These are phyloP conservation scores for Candida schatavii DNA, from an alignment of 805 yeast species.

Conservation along the genomic window DNA sequence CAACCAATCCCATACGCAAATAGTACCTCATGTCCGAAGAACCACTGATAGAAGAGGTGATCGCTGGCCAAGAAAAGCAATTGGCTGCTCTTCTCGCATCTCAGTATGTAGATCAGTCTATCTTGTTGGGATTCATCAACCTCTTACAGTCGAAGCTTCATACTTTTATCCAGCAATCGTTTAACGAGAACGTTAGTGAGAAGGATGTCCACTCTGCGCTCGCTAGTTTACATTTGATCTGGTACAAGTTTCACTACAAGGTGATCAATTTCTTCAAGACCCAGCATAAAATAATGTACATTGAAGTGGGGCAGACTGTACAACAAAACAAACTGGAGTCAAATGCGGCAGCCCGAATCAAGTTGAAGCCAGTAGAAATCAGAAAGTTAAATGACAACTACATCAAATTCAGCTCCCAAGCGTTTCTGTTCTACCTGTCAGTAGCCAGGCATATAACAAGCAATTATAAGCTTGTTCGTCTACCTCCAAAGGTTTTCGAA, in stretches of 20 bases:
- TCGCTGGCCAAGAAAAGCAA: slow-evolving; percentile 14
- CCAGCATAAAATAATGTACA: slow-evolving; percentile 27
- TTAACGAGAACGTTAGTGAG: slow-evolving; percentile 9
- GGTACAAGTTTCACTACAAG: slow-evolving; percentile 66
- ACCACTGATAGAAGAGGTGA: background rate
- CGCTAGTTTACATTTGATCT: slow-evolving; percentile 41
- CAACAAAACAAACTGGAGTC: slow-evolving; percentile 11
- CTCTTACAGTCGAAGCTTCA: slow-evolving; percentile 48
- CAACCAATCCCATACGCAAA: too few species aligned
- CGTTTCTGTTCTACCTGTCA: slow-evolving; percentile 45
- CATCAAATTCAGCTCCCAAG: slow-evolving; percentile 46
- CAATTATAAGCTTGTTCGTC: slow-evolving; percentile 31
- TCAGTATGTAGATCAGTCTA: slow-evolving; percentile 37
- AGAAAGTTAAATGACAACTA: slow-evolving; percentile 54
- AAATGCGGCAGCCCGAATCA: slow-evolving; percentile 14
- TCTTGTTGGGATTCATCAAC: slow-evolving; percentile 47
- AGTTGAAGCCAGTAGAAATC: slow-evolving; percentile 47
- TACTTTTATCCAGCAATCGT: slow-evolving; percentile 35
- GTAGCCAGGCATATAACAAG: slow-evolving; percentile 41
- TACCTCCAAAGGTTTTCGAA: slow-evolving; percentile 29
- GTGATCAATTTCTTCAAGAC: slow-evolving; percentile 55
- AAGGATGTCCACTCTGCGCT: slow-evolving; percentile 26
- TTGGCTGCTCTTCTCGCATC: slow-evolving; percentile 16
- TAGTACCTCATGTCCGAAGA: too few species aligned
- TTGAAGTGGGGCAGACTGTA: slow-evolving; percentile 14